A percentile compares a stretch with the other conserved stretches of the same genome.
Evolutionary conservation across 2,329 filamentous ascomycete species (phyloP).

Genomic region (Dissoconium aciculare): DNA sequence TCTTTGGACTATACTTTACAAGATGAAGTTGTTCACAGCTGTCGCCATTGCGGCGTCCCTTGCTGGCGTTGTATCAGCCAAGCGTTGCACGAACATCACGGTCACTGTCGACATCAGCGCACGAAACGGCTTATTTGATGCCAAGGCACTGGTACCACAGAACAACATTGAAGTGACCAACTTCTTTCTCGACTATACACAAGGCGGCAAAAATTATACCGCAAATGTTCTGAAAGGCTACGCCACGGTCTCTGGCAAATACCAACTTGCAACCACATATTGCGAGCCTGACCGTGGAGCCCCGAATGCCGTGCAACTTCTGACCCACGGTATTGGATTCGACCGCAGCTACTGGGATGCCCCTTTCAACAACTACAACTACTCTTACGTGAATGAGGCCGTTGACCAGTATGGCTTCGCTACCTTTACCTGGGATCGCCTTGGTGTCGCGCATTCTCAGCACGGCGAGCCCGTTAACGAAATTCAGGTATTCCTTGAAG

Average conservation of each 20-base stretch:
- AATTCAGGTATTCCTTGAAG: constrained; percentile 43
- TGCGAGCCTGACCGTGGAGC: constrained; percentile 39
- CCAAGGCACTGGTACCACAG: constrained; percentile 28
- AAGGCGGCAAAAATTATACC: constrained; percentile 38
- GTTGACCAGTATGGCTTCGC: constrained; percentile 41
- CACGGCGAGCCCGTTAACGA: constrained; percentile 45
- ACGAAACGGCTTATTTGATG: constrained; percentile 39
- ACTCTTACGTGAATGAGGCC: constrained; percentile 46
- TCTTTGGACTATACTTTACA: too few relatives aligned
- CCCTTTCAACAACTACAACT: constrained; percentile 35
- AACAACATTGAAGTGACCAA: constrained; percentile 44
- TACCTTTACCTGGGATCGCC: constrained; percentile 47
- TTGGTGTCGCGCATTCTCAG: constrained; percentile 44
- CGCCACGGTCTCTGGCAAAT: constrained; percentile 37
- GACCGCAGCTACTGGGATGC: constrained; percentile 38
- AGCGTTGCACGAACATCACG: constrained; percentile 36
- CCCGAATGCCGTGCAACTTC: constrained; percentile 31
- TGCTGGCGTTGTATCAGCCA: constrained; percentile 16
- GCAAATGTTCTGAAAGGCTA: constrained; percentile 34
- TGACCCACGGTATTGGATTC: constrained; percentile 42
- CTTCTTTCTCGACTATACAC: constrained; percentile 38
- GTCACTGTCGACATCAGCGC: constrained; percentile 42
- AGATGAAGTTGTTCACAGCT: constrained; percentile 16
- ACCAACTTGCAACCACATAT: constrained; percentile 46
- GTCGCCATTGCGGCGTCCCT: constrained; percentile 13